Evolutionary conservation across 2,329 filamentous ascomycete genomes (phyloP).

Genomic region (Colletotrichum sp.): DNA sequence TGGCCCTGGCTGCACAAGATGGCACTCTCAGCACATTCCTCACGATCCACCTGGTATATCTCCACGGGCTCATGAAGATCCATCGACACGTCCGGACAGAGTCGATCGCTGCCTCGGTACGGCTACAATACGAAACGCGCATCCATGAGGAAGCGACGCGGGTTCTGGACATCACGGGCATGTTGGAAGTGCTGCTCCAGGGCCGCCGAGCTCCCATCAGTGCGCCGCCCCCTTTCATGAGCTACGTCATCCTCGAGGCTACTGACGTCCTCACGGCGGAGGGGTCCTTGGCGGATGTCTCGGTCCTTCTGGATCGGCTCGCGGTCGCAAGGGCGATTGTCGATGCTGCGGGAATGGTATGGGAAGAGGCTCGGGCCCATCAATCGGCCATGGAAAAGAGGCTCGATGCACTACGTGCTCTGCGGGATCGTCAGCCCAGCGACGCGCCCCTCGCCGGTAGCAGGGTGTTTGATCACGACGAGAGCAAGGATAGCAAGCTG

Average conservation of each 20-base stretch:
- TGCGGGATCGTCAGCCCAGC: conserved; percentile 35
- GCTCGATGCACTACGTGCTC: conserved; percentile 35
- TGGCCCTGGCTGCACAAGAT: conserved; percentile 59
- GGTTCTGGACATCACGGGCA: conserved; percentile 53
- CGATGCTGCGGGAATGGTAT: conserved; percentile 60
- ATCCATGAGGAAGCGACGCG: conserved; percentile 58
- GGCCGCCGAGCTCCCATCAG: conserved; percentile 33
- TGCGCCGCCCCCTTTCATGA: conserved; percentile 65
- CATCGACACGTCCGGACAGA: conserved; percentile 60
- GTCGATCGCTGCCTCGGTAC: conserved; percentile 42
- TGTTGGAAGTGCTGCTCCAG: conserved; percentile 41
- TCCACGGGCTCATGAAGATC: conserved; percentile 67
- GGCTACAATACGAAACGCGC: conserved; percentile 50
- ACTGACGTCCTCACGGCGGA: conserved; percentile 70
- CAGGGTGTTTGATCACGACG: conserved; percentile 31
- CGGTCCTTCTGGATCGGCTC: conserved; percentile 58
- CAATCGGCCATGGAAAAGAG: conserved; percentile 49
- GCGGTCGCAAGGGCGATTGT: conserved; percentile 57
- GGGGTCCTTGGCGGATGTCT: conserved; percentile 56
- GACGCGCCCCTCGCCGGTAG: conserved; percentile 33
- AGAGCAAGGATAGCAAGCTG: conserved; percentile 29
- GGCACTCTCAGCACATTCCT: conserved; percentile 63
- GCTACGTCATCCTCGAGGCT: conserved; percentile 66
- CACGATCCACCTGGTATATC: conserved; percentile 70
- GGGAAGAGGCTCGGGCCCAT: conserved; percentile 62